These are phyloP conservation scores for Epithemia pelagica DNA, from an alignment of 108 stramenopile species.

Conservation along the genomic window DNA sequence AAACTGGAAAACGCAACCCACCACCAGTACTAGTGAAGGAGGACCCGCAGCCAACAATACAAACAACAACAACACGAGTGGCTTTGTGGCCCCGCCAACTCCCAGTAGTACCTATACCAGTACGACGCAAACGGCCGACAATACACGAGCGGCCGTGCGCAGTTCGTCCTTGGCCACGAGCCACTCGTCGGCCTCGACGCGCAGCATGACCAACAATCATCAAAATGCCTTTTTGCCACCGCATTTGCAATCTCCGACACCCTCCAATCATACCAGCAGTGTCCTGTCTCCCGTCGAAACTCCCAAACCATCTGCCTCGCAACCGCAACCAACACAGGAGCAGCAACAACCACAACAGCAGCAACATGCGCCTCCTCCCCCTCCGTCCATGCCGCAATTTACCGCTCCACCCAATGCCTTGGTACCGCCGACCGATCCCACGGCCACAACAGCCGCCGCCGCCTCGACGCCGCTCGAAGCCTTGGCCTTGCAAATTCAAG, in stretches of 20 bases:
- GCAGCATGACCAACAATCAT: not conserved
- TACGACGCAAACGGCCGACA: not conserved
- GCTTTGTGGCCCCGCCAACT: too few species aligned
- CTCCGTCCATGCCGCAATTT: not conserved
- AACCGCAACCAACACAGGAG: not conserved
- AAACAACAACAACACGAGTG: conserved; percentile 5
- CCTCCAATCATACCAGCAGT: too few species aligned
- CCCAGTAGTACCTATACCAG: not conserved
- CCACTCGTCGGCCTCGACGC: too few species aligned
- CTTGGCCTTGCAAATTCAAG: conserved; percentile 19
- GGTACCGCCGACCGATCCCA: too few species aligned
- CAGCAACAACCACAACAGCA: not conserved
- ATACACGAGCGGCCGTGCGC: too few species aligned
- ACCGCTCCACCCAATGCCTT: not conserved
- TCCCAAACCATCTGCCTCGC: too few species aligned
- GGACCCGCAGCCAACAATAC: conserved; percentile 1
- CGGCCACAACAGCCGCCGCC: not conserved
- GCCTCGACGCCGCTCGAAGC: conserved; percentile 9
- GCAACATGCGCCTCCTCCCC: not conserved
- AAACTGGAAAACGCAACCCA: conserved; percentile 6
- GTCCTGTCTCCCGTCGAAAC: too few species aligned
- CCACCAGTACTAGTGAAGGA: not conserved
- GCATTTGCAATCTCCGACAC: not conserved
- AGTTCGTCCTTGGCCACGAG: too few species aligned
- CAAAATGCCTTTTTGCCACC: not conserved